Percentiles rank a stretch among this genome's conserved stretches.
phyloP scores from a whole-genome alignment of 1,139 yeast species.

The Taphrina sp. region DNA sequence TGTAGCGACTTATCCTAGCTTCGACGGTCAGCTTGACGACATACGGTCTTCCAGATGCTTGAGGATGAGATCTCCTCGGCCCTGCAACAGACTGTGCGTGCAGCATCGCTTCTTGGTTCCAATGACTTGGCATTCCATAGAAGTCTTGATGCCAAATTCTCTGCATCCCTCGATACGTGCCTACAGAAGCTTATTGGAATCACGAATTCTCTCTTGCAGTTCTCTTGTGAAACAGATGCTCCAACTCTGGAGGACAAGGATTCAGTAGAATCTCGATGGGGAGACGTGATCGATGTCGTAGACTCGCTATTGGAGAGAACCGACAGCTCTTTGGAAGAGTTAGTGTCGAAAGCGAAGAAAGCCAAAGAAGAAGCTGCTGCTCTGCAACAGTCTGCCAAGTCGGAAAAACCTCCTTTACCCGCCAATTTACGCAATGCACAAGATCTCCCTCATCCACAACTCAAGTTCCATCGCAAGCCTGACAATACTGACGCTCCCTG shows the following conservation, averaged over 20 bases:
- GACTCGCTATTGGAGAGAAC: slow-evolving; percentile 68
- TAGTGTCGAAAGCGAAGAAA: slow-evolving; percentile 37
- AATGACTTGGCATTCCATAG: slow-evolving; percentile 76
- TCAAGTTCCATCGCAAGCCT: slow-evolving; percentile 55
- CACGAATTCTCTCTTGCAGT: slow-evolving; percentile 54
- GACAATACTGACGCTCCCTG: slow-evolving; percentile 79
- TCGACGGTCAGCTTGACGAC: too few species aligned
- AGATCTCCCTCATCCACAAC: slow-evolving; percentile 70
- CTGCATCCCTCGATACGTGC: slow-evolving; percentile 49
- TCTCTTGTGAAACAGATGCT: slow-evolving; percentile 48
- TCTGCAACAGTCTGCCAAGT: slow-evolving; percentile 10
- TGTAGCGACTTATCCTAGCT: too few species aligned
- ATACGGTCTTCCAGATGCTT: too few species aligned
- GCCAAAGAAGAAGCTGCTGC: slow-evolving; percentile 31
- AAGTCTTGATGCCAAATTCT: slow-evolving; percentile 60
- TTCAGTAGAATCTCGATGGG: slow-evolving; percentile 58
- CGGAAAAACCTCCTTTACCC: slow-evolving; percentile 35
- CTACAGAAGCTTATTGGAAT: slow-evolving; percentile 53
- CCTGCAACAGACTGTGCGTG: slow-evolving; percentile 44
- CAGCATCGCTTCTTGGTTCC: slow-evolving; percentile 69
- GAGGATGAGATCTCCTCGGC: slow-evolving; percentile 19
- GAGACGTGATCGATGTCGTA: slow-evolving; percentile 57
- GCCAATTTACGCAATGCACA: slow-evolving; percentile 42
- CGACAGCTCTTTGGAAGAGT: slow-evolving; percentile 63
- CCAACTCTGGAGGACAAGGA: slow-evolving; percentile 49